Base-by-base conservation (phyloP, 345 rosid species). In the Pistacia vera region DNA sequence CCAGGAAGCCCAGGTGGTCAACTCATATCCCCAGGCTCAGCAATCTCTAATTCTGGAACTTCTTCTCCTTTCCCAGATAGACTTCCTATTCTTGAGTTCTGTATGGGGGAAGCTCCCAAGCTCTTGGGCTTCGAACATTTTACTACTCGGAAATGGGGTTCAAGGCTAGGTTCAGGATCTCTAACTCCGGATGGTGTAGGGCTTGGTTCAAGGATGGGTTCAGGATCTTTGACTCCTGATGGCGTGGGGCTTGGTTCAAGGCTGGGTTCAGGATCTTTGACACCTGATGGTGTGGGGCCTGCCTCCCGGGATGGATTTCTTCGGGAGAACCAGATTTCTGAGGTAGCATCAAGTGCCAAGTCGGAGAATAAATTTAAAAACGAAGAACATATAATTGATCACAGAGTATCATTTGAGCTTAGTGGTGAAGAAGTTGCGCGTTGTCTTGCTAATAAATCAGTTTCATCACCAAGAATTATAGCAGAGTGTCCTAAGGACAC, bases 371-470 rank as follows among this genome's bases (percentile, higher is more conserved):
- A 87, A 56, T 74, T 86, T 7, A 88, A 82, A 79, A 77, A 52
- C 18, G 80, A 80, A 28, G 92, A 87, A 18, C 74, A 59, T 33
- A 68, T 84, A 44, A 79, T 84, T 62, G 83, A 86, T 70, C 97
- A 93, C 77, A 88, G 98, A 82, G 97, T 95, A 58, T 95, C 97
- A 1, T 95, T 95, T 63, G 98, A 95, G 88, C 78, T 95, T 79
- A 93, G 94, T 38, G 97, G 98, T 8, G 98, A 95, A 84, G 98
- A 95, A 68, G 97, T 95, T 66, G 98, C 97, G 0, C 94, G 92
- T 59, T 91, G 97, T 86, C 89, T 95, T 63, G 92, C 90, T 17
- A 93, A 70, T 68, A 91, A 87, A 76, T 81, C 91, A 12, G 72
- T 63, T 56, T 49, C 78, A n/a, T 74, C 85, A 9, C 49, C 66